Conservation (phyloP, 2,329 filamentous ascomycete species). For the Cercospora sp. region DNA sequence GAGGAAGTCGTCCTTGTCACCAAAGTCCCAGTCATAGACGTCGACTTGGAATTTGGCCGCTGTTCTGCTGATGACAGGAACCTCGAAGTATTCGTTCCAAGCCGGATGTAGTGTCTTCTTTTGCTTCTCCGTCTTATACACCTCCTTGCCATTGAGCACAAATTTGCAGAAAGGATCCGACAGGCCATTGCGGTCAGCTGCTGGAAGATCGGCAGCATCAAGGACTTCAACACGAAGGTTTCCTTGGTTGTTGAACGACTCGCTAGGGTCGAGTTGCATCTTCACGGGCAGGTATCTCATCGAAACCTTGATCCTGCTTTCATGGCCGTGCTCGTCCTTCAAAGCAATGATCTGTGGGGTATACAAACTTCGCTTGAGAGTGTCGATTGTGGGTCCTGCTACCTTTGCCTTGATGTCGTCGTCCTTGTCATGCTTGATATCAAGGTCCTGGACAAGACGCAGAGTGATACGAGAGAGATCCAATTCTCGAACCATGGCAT, state of each 20-base stretch:
- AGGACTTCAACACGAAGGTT: constrained; percentile 90
- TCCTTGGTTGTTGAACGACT: constrained; percentile 99
- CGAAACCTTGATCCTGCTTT: constrained; percentile 83
- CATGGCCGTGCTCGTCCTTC: constrained; percentile 72
- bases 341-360: constrained; percentile 82
- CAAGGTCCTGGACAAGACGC: constrained; percentile 76
- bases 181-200: constrained; percentile 93
- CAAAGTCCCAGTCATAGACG: constrained; percentile 95
- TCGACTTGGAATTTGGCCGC: constrained; percentile 79
- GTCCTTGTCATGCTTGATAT: constrained; percentile 67
- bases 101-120: constrained; percentile 95
- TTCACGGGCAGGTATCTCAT: constrained; percentile 92
- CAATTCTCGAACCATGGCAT: constrained; percentile 95
- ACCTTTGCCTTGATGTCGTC: constrained; percentile 80
- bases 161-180: constrained; percentile 98
- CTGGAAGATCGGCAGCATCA: constrained; percentile 82
- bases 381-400: constrained; percentile 80
- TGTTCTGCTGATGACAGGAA: constrained; percentile 77
- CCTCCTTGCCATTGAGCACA: constrained; percentile 79
- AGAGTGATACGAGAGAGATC: constrained; percentile 93
- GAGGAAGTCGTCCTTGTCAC: constrained; percentile 89
- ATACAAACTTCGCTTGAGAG: constrained; percentile 79
- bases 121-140: constrained; percentile 92
- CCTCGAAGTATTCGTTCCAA: constrained; percentile 97
- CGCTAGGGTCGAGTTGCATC: constrained; percentile 90